Evolutionary conservation across 169 alveolate species (phyloP).

Genomic region (Perkinsus chesapeaki): DNA sequence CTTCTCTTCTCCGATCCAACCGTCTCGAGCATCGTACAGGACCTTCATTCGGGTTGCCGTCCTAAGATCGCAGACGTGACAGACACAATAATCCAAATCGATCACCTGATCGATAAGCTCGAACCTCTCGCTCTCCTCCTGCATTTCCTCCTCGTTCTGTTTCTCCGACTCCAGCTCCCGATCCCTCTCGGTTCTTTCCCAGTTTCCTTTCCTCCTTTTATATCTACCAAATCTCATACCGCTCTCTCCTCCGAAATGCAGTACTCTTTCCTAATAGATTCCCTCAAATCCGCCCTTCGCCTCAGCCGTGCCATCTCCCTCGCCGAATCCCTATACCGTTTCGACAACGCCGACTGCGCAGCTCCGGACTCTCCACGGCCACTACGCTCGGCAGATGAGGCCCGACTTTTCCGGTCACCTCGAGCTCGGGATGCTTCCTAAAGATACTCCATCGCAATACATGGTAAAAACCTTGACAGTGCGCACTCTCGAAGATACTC

Average conservation of each 20-base stretch:
- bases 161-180: neutral
- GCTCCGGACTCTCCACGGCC: neutral
- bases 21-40: neutral
- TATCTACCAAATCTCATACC: neutral
- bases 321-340: neutral
- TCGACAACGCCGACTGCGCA: neutral
- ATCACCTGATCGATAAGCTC: neutral
- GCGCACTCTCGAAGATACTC: neutral
- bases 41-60: neutral
- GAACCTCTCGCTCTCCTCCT: neutral
- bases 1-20: neutral
- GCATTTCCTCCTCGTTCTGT: neutral
- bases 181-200: neutral
- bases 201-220: neutral
- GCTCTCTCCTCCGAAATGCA: neutral
- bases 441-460: neutral
- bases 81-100: neutral
- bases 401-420: neutral
- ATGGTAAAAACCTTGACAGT: neutral
- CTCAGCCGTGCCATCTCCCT: neutral
- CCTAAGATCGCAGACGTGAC: neutral
- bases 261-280: neutral
- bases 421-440: neutral
- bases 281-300: neutral
- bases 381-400: neutral